A percentile compares a stretch with the other conserved stretches of the same genome.
These are phyloP conservation scores for Fraxinus dipetala DNA, from an alignment of 305 asterid genomes.

Conservation along the genomic window DNA sequence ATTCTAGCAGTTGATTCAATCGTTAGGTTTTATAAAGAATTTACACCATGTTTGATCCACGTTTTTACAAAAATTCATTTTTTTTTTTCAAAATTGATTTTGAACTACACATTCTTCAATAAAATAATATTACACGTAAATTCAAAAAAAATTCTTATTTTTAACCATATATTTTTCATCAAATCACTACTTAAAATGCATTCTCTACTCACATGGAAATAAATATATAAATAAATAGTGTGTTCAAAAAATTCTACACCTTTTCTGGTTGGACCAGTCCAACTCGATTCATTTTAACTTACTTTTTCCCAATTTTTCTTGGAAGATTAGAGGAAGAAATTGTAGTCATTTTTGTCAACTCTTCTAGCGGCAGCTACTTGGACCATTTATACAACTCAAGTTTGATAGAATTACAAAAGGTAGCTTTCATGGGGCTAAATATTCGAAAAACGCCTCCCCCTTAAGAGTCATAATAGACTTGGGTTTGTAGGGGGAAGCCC, in stretches of 20 bases:
- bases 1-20: not conserved
- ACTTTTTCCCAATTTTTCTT: not conserved
- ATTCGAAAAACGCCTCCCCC: constrained; percentile 2
- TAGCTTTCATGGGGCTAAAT: constrained; percentile 13
- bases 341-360: not conserved
- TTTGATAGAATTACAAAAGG: constrained; percentile 18
- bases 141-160: no score
- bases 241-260: not conserved
- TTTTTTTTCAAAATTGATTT: no score
- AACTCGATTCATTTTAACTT: not conserved
- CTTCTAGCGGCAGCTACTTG: constrained; percentile 17
- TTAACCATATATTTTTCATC: no score
- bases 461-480: not conserved
- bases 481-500: constrained; percentile 25
- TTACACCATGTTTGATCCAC: no score
- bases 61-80: no score
- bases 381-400: constrained; percentile 30
- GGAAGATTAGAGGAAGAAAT: not conserved
- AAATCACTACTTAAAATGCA: no score
- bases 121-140: no score
- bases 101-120: no score
- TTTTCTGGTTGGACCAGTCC: not conserved
- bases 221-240: not conserved
- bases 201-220: not conserved
- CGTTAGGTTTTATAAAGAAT: not conserved